Evolutionary conservation across 1,284 basidiomycete species (phyloP).

Genomic region (Cryptococcus wingfieldii): DNA sequence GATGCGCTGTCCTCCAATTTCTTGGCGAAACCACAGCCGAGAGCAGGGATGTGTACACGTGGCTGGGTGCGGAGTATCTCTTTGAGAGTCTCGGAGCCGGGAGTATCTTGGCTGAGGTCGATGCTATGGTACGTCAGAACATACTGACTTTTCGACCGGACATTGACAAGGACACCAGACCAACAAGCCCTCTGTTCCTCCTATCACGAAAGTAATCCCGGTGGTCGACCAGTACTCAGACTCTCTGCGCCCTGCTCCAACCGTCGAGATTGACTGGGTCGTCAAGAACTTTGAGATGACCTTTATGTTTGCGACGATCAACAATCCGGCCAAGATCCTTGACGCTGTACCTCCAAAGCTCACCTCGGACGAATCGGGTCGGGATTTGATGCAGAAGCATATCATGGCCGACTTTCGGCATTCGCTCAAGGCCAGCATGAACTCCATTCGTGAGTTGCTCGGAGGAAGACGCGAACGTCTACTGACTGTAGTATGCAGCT

Average conservation of each 20-base stretch:
- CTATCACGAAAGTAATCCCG: background rate
- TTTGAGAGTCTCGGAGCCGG: background rate
- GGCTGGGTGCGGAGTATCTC: slow-evolving; percentile 19
- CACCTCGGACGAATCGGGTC: background rate
- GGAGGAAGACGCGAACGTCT: background rate
- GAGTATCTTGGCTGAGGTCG: slow-evolving; percentile 6
- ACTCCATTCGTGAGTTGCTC: slow-evolving; percentile 14
- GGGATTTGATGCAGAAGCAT: slow-evolving; percentile 8
- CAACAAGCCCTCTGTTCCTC: background rate
- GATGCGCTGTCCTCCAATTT: slow-evolving; percentile 11
- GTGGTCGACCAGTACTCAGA: background rate
- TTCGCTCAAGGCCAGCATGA: slow-evolving; percentile 4
- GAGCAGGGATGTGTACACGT: slow-evolving; percentile 10
- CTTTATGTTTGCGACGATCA: slow-evolving; percentile 16
- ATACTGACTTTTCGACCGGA: background rate
- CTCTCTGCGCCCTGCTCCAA: background rate
- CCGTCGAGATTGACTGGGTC: slow-evolving; percentile 7
- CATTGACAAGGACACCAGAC: background rate
- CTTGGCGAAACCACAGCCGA: slow-evolving; percentile 15
- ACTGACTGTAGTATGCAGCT: background rate
- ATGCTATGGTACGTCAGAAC: background rate
- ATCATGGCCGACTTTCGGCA: slow-evolving; percentile 5
- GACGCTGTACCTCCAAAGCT: slow-evolving; percentile 4
- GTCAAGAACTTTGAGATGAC: slow-evolving; percentile 10
- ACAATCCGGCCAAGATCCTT: slow-evolving; percentile 10